Conservation (phyloP, 83 land plant genomes). For the Diphasiastrum complanatum region DNA sequence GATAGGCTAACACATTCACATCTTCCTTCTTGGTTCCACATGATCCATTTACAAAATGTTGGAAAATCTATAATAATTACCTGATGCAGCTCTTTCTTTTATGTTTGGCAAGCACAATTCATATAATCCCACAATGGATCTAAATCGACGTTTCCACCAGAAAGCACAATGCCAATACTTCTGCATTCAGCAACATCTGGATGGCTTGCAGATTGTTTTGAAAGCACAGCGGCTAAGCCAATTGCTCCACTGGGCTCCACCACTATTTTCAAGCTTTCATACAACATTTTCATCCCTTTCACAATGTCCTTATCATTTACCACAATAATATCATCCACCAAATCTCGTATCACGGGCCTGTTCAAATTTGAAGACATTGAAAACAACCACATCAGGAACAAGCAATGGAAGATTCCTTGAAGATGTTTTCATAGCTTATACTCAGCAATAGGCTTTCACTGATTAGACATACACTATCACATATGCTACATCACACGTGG, state of each 20-base stretch:
- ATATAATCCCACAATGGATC: constrained; percentile 58
- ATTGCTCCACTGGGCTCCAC: constrained; percentile 95
- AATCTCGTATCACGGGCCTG: constrained; percentile 86
- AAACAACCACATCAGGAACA: constrained; percentile 4
- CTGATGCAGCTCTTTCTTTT: too few relatives aligned
- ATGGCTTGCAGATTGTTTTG: constrained; percentile 41
- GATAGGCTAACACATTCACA: too few relatives aligned
- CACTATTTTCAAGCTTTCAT: constrained; percentile 64
- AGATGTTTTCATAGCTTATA: background rate
- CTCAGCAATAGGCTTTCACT: too few relatives aligned
- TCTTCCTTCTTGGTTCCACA: too few relatives aligned
- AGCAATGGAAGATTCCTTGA: background rate
- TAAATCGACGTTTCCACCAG: constrained; percentile 86
- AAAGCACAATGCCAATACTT: constrained; percentile 66
- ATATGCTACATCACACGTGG: too few relatives aligned
- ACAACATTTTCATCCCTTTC: constrained; percentile 68
- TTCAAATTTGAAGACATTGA: background rate
- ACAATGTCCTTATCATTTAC: constrained; percentile 67
- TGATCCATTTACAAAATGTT: too few relatives aligned
- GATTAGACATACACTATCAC: too few relatives aligned
- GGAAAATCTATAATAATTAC: too few relatives aligned
- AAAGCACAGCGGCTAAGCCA: constrained; percentile 72
- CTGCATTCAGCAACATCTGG: constrained; percentile 29
- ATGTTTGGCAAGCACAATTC: too few relatives aligned
- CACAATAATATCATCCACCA: constrained; percentile 63